These are phyloP conservation scores for Aspergillus spinulosporus DNA, from an alignment of 2,329 filamentous ascomycete species.

Conservation along the genomic window DNA sequence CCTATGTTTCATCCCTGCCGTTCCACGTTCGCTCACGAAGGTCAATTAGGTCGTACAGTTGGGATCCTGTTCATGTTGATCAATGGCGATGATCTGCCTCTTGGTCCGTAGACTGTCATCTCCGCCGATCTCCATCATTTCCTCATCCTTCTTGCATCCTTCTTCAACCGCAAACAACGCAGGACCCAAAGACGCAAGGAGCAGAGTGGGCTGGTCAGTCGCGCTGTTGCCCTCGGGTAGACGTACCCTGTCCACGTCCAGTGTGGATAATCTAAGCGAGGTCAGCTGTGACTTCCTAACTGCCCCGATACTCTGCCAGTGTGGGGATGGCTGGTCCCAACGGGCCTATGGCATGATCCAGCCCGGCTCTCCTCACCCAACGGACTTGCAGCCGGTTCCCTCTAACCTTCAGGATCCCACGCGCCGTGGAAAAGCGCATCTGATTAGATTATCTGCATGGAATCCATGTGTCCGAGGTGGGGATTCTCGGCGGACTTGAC, in stretches of 20 bases:
- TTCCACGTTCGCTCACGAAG: too few relatives aligned
- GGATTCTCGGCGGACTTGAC: not conserved
- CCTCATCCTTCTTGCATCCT: not conserved
- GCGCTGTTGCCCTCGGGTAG: too few relatives aligned
- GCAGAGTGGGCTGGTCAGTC: too few relatives aligned
- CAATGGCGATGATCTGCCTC: not conserved
- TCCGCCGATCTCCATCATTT: too few relatives aligned
- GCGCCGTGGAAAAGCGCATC: not conserved
- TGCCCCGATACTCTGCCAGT: not conserved
- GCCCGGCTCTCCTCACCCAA: not conserved
- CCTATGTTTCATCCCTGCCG: not conserved
- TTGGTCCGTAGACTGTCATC: not conserved
- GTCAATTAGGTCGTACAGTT: too few relatives aligned
- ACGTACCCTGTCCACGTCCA: not conserved
- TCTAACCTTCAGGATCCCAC: not conserved
- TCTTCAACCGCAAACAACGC: too few relatives aligned
- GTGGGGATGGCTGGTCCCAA: not conserved
- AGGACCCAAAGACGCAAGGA: too few relatives aligned
- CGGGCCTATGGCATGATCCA: not conserved
- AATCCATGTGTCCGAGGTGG: not conserved
- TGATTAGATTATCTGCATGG: constrained; percentile 10
- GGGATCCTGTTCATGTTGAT: not conserved
- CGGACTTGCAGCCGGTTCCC: not conserved
- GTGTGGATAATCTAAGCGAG: not conserved
- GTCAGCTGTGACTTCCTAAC: not conserved